Conservation (phyloP, 352 stramenopile genomes). For the Phytophthora pisi region DNA sequence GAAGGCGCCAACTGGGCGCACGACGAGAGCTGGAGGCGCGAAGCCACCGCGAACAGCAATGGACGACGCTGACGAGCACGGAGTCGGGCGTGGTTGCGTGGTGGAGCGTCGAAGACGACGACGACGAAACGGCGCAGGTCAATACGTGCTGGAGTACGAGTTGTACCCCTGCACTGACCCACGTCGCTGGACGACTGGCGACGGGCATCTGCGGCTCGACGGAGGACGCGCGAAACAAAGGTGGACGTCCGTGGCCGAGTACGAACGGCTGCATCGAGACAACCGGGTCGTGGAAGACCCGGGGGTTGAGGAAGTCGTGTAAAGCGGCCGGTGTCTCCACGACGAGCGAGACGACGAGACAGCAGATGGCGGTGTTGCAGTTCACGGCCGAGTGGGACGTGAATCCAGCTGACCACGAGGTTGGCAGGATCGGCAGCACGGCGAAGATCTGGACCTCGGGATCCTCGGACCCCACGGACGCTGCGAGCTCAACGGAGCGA, state of each 20-base stretch:
- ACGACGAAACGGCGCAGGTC: neutral
- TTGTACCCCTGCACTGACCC: neutral
- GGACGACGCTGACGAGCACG: too few relatives aligned
- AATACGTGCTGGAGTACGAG: neutral
- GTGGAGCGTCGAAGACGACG: neutral
- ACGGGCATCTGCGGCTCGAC: neutral
- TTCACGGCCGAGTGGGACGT: conserved; percentile 1
- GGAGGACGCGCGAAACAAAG: too few relatives aligned
- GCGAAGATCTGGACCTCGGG: neutral
- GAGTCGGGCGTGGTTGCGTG: neutral
- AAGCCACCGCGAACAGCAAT: neutral
- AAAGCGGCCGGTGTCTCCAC: neutral
- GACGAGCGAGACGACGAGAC: neutral
- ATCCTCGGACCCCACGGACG: neutral
- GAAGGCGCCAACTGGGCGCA: neutral
- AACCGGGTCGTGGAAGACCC: neutral
- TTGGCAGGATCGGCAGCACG: neutral
- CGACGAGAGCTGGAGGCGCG: neutral
- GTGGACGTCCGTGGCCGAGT: neutral
- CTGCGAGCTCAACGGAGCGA: neutral
- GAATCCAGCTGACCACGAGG: neutral
- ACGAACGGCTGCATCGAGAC: neutral
- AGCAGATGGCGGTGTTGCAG: neutral
- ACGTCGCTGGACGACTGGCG: neutral
- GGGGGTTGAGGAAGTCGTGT: too few relatives aligned